phyloP scores from a whole-genome alignment of 139 green algal species.

The Tetradesmus lagerheimii region DNA sequence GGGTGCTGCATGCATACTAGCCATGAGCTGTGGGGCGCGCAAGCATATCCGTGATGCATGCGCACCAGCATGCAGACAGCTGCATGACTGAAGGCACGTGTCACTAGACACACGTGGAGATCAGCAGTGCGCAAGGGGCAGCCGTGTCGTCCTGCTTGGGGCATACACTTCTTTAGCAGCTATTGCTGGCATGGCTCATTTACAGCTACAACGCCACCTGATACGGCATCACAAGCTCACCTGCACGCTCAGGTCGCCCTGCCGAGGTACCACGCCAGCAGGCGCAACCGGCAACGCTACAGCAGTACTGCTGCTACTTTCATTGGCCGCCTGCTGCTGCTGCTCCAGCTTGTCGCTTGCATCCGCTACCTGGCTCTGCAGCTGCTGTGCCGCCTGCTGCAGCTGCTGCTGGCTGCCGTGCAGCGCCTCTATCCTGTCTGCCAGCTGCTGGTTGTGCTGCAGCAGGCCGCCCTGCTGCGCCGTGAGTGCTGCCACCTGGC shows the following conservation, averaged over 20 bases:
- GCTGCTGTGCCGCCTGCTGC: not conserved
- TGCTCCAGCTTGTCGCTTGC: not conserved
- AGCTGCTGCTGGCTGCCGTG: conserved; percentile 14
- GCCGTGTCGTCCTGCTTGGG: too few relatives aligned
- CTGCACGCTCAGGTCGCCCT: conserved; percentile 32
- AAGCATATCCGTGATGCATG: too few relatives aligned
- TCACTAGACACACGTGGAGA: too few relatives aligned
- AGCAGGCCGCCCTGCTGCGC: not conserved
- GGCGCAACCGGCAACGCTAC: not conserved
- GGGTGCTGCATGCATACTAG: too few relatives aligned
- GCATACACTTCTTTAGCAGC: not conserved
- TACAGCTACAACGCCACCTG: not conserved
- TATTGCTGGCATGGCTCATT: not conserved
- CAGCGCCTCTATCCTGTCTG: not conserved
- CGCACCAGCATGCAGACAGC: too few relatives aligned
- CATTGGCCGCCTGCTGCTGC: not conserved
- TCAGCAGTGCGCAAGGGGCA: too few relatives aligned
- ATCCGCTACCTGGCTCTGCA: not conserved
- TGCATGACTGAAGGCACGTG: too few relatives aligned
- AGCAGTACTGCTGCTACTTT: not conserved
- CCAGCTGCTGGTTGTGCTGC: not conserved
- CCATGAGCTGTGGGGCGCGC: too few relatives aligned
- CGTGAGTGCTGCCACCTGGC: not conserved
- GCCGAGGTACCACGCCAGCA: not conserved
- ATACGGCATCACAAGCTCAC: not conserved